Conservation (phyloP, 495 filamentous ascomycete species). For the Neurospora pannonica region DNA sequence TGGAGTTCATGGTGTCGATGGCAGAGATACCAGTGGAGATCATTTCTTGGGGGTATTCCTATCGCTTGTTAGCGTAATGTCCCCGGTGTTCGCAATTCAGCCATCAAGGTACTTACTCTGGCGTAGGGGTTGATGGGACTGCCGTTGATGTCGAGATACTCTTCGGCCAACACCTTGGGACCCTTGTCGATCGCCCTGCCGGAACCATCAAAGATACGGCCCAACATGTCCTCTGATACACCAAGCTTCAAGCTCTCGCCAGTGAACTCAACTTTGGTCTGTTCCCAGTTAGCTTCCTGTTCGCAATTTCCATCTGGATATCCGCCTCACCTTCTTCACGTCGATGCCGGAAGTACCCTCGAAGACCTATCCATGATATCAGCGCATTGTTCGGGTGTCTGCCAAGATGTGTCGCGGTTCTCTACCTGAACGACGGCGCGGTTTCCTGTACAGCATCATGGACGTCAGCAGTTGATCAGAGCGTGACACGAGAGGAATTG, state of each 20-base stretch:
- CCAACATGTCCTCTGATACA: conserved; percentile 98
- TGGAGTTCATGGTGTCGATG: conserved; percentile 99
- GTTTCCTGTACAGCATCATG: conserved; percentile 47
- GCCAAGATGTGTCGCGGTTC: conserved; percentile 4
- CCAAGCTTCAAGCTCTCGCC: conserved; percentile 95
- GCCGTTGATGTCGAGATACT: conserved; percentile 98
- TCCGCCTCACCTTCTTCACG: conserved; percentile 77
- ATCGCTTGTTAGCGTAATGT: conserved; percentile 9
- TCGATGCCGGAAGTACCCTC: conserved; percentile 96
- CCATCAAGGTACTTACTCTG: conserved; percentile 48
- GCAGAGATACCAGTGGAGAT: conserved; percentile 98
- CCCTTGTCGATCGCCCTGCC: conserved; percentile 97
- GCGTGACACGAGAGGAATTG: background rate
- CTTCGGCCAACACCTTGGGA: conserved; percentile 94
- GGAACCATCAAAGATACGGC: conserved; percentile 96
- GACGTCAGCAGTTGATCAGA: conserved; percentile 11
- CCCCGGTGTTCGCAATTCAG: background rate
- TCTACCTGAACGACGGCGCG: conserved; percentile 88
- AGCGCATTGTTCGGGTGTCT: conserved; percentile 1
- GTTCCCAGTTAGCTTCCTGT: conserved; percentile 7
- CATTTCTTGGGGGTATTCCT: conserved; percentile 99
- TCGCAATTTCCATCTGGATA: background rate
- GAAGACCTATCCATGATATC: conserved; percentile 60
- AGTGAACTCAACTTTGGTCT: conserved; percentile 95
- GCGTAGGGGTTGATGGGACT: conserved; percentile 98